Base-by-base conservation (phyloP, 1,284 basidiomycete species). In the Pyrrhoderma lamaoense region DNA sequence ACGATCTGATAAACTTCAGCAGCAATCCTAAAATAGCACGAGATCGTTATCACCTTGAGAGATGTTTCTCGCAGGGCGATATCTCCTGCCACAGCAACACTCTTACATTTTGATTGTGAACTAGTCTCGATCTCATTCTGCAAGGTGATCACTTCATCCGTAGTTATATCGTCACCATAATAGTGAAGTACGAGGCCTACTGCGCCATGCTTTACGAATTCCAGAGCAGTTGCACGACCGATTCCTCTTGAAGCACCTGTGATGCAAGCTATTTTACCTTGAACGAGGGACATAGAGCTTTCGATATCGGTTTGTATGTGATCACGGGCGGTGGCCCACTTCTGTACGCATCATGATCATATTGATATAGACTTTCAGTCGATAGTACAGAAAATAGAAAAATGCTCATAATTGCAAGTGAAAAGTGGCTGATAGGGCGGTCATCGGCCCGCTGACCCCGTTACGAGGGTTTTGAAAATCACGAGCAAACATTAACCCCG, bases 241-340 rank as follows among this genome's bases (percentile, higher is more conserved):
- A 90, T 91, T n/a, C 88, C 86, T 52, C 82, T 73, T n/a, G 83
- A 85, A 16, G 82, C 74, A 27, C 88, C 87, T 11, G 86, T 89
- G 59, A 89, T 82, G 54, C 79, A 78, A 16, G 87, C 79, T 23
- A 86, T 67, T 62, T 87, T 87, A 60, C 74, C 70, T 11, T 68
- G 63, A 11, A 85, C 75, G 22, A 86, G 68, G 49, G 68, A 62
- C 72, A 77, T 77, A 43, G 18, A n/a, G 38, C 18, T 43, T 7
- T 31, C 27, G 7, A 31, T 5, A 31, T 31, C 5, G 27, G 27
- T 31, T 31, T 5, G 27, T n/a, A n/a, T n/a, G n/a, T n/a, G n/a
- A n/a, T n/a, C n/a, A n/a, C n/a, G n/a, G n/a, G n/a, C n/a, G n/a
- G n/a, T n/a, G 27, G 11, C 27, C 11, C 27, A 31, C 27, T 31